phyloP scores from a whole-genome alignment of 306 rosid species.

The Rosa lucieae region DNA sequence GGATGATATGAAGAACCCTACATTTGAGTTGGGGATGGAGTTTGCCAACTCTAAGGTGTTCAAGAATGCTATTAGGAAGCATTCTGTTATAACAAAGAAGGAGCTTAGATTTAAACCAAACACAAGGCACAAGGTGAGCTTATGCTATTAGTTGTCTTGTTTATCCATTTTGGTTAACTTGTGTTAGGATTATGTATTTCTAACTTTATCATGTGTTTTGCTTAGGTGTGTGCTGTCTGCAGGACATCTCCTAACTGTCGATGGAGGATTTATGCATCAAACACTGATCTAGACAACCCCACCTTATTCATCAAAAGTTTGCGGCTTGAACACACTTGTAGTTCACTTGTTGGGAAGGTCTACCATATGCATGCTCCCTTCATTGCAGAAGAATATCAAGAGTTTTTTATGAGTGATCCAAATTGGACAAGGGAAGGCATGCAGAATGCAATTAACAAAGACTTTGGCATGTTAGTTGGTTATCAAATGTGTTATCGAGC shows the following conservation, averaged over 20 bases:
- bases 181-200: too few relatives aligned
- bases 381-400: not conserved
- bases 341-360: too few relatives aligned
- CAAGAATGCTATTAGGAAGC: not conserved
- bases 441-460: not conserved
- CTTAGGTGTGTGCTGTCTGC: too few relatives aligned
- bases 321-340: too few relatives aligned
- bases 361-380: not conserved
- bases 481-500: not conserved
- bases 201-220: too few relatives aligned
- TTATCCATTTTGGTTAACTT: too few relatives aligned
- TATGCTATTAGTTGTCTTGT: too few relatives aligned
- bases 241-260: too few relatives aligned
- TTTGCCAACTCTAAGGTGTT: not conserved
- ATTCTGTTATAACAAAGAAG: not conserved
- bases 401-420: not conserved
- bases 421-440: not conserved
- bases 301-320: too few relatives aligned
- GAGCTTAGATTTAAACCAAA: not conserved
- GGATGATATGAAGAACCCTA: not conserved
- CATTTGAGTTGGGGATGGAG: not conserved
- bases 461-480: not conserved
- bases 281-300: not conserved
- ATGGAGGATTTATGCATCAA: not conserved
- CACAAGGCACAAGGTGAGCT: not conserved